Percentiles rank a stretch among this genome's conserved stretches.
These are phyloP conservation scores for Mucuna pruriens DNA, from an alignment of 306 rosid genomes.

Conservation along the genomic window DNA sequence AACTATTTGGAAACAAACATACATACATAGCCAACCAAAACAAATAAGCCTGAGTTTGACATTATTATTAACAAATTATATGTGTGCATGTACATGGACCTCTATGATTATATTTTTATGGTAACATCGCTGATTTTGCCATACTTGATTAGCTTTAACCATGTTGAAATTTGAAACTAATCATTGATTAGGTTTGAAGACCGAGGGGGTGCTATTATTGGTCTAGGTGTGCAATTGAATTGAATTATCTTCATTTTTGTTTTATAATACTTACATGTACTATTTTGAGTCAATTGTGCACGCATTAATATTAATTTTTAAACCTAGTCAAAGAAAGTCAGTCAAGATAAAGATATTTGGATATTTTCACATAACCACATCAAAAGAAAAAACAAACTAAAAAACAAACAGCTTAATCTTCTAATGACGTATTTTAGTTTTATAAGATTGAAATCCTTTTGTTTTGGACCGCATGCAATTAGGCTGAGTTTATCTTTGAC, in stretches of 20 bases:
- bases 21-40: constrained; percentile 29
- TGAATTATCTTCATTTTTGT: background rate
- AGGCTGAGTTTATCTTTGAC: background rate
- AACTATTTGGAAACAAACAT: constrained; percentile 20
- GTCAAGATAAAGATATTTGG: background rate
- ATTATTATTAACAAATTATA: constrained; percentile 9
- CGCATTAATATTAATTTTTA: background rate
- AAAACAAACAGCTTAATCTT: background rate
- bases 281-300: background rate
- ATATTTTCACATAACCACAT: background rate
- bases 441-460: background rate
- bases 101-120: constrained; percentile 8
- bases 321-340: background rate
- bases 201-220: background rate
- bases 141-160: constrained; percentile 25
- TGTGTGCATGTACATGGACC: background rate
- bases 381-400: too few relatives aligned
- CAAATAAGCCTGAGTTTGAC: constrained; percentile 22
- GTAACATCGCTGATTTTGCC: constrained; percentile 32
- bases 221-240: constrained; percentile 13
- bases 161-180: constrained; percentile 31
- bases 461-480: constrained; percentile 19
- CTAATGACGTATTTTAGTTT: background rate
- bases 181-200: background rate
- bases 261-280: background rate